Base-by-base conservation (phyloP, 2,329 filamentous ascomycete genomes). In the Oidium heveae region DNA sequence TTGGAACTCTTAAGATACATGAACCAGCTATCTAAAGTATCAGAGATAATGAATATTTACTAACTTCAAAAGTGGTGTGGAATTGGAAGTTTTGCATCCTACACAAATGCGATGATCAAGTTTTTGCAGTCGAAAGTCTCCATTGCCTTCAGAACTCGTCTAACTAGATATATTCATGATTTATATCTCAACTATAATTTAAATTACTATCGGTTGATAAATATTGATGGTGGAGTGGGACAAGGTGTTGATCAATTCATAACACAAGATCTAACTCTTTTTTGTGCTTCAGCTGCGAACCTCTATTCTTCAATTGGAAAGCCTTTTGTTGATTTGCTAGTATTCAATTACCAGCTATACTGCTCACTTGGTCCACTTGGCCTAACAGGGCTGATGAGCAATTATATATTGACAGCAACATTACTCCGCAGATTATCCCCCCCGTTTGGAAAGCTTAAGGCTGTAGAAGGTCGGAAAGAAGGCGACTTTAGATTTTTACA, bases 51-150 rank as follows among this genome's bases (percentile, higher is more conserved):
- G 9, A 4, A 44, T 39, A 18, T 10, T 52, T 18, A 7, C 15
- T 22, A 43, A 49, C 22, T 18, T 15, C 18, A n/a, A 52, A 53
- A 79, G 73, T 98, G 91, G 91, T 87, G 88, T 59, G 87, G 89
- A 2, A 81, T 98, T 37, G 91, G 91, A 44, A 86, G 84, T 2
- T 80, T 96, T 59, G 89, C 88, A 9, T 94, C 89, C 0, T 98
- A 98, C 65, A 95, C 89, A 53, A 98, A 98, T 67, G 87, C 89
- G 55, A 95, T 93, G 84, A 98, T 98, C 73, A 96, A 96, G 68
- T 98, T 85, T 69, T 75, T 98, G 58, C 89, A 98, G 68, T 89
- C 86, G 53, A 98, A 98, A 71, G 87, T 98, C 54, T 94, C 89
- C 7, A 98, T 98, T 60, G 89, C 93, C 36, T 98, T 98, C 74